Base-by-base conservation (phyloP, 106 monocot genomes). In the Dioscorea zingiberensis region DNA sequence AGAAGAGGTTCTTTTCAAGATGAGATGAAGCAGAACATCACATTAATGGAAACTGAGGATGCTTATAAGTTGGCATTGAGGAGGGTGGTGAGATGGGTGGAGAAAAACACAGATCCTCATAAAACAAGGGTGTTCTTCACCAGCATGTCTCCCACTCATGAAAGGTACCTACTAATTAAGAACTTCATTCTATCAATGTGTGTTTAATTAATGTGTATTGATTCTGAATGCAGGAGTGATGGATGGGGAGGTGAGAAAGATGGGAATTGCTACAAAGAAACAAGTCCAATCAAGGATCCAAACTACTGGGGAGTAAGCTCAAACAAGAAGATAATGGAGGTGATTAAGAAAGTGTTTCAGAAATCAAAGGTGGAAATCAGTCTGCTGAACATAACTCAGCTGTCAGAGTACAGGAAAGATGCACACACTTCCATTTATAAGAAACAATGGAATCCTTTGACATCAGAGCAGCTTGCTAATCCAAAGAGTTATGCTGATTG, bases 321-420 rank as follows among this genome's bases (percentile, higher is more conserved):
- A 13, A 47, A 22, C 47, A 47, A 47, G 21, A 47, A 8, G n/a
- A 64, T 64, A 13, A 64, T 64, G 64, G n/a, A 47, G 25, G 64
- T 47, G 5, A 64, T 22, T 0, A 24, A 22, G 8, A 5, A 64
- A 47, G 22, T 64, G 14, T 24, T 64, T 12, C 8, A 47, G 12
- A 22, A 13, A 13, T 3, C 47, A 47, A 47, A 47, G 19, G 44
- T 64, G 10, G 22, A 16, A 13, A 47, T 64, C 7, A 46, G 12
- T 28, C 59, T 89, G 47, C 78, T 89, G 9, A 89, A 89, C 51
- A 82, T 89, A 2, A 80, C 88, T 14, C 74, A 88, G 32, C 61
- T 88, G 1, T 84, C 89, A 21, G 85, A 85, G 66, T 84, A 89
- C 47, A 63, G 89, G 13, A 89, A 85, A 53, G 89, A 89, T 24